phyloP scores from a whole-genome alignment of 345 rosid species.

The Salix arbutifolia region DNA sequence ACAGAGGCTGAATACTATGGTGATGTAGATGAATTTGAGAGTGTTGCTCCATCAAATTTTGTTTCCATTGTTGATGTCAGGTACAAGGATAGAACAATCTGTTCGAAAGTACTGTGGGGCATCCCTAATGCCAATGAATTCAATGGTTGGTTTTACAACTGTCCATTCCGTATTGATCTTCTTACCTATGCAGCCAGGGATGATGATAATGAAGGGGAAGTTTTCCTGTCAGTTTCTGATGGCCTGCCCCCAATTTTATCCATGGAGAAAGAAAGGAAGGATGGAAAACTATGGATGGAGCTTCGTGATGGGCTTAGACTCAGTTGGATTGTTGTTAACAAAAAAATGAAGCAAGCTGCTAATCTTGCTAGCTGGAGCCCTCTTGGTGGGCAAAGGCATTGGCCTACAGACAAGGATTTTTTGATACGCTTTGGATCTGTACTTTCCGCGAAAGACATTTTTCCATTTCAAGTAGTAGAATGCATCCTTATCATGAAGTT shows the following conservation, averaged over 20 bases:
- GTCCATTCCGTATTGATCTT: conserved; percentile 68
- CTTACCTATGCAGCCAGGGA: conserved; percentile 42
- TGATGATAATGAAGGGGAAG: conserved; percentile 45
- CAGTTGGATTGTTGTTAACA: conserved; percentile 75
- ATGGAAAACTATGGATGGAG: conserved; percentile 70
- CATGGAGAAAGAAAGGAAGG: conserved; percentile 67
- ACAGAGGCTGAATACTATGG: conserved; percentile 73
- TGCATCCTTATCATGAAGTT: conserved; percentile 71
- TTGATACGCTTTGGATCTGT: conserved; percentile 69
- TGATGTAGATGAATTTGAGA: conserved; percentile 45
- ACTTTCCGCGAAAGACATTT: conserved; percentile 66
- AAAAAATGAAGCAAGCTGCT: conserved; percentile 58
- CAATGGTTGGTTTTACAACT: conserved; percentile 67
- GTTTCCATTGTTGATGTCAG: conserved; percentile 64
- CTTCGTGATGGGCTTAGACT: conserved; percentile 60
- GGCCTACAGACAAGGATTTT: conserved; percentile 79
- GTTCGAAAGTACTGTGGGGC: conserved; percentile 72
- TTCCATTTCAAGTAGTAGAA: conserved; percentile 63
- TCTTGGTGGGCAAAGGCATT: conserved; percentile 76
- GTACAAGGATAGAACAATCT: conserved; percentile 53
- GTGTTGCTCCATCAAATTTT: conserved; percentile 53
- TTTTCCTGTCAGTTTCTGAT: conserved; percentile 55
- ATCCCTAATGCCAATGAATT: conserved; percentile 61
- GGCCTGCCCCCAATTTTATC: conserved; percentile 60
- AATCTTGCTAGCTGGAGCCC: conserved; percentile 78